These are phyloP conservation scores for Camellia oleifera DNA, from an alignment of 179 eudicot genomes.

Conservation along the genomic window DNA sequence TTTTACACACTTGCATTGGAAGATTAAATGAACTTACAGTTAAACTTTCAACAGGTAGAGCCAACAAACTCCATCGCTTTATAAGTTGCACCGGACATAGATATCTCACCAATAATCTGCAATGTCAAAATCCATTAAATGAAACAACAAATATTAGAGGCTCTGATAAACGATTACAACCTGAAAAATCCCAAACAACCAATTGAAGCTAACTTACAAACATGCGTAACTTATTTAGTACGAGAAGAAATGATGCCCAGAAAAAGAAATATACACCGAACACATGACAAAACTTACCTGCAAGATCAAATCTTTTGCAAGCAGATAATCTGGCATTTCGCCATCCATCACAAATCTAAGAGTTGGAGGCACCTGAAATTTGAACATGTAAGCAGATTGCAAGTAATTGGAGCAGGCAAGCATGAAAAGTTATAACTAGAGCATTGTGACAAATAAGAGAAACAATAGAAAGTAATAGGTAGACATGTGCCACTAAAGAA, in stretches of 20 bases:
- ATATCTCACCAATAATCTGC: constrained; percentile 98
- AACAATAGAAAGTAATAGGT: neutral
- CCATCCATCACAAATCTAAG: constrained; percentile 93
- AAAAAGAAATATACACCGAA: neutral
- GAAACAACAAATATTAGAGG: neutral
- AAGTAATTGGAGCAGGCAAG: constrained; percentile 8
- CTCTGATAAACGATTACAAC: too few species aligned
- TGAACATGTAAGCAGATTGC: constrained; percentile 11
- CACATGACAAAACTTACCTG: constrained; percentile 46
- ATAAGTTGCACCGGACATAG: constrained; percentile 96
- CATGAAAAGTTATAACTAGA: neutral
- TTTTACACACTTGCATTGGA: neutral
- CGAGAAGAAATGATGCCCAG: neutral
- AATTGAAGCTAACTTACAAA: neutral
- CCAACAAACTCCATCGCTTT: constrained; percentile 99
- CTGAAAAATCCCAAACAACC: neutral
- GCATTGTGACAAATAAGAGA: neutral
- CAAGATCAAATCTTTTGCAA: constrained; percentile 93
- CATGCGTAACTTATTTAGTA: too few species aligned
- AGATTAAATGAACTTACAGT: constrained; percentile 47
- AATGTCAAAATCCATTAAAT: constrained; percentile 10
- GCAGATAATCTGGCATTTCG: constrained; percentile 93
- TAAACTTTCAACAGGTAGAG: constrained; percentile 77
- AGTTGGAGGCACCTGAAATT: constrained; percentile 91
- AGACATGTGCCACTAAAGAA: neutral